phyloP scores from a whole-genome alignment of 108 stramenopile species.

The Pinguiococcus pyrenoidosus region DNA sequence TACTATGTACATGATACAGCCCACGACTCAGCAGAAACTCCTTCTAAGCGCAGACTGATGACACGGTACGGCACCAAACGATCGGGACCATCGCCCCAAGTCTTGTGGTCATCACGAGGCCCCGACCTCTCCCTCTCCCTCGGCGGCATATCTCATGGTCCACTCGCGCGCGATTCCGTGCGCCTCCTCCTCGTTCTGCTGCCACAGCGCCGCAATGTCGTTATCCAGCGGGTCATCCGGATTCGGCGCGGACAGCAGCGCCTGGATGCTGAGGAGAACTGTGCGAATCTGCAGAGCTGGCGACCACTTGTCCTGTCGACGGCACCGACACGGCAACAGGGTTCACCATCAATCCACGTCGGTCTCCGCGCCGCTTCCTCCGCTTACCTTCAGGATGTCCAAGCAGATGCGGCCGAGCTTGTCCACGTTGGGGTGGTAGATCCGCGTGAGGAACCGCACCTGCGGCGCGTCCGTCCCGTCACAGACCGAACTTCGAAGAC shows the following conservation, averaged over 20 bases:
- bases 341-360: not conserved
- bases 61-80: too few relatives aligned
- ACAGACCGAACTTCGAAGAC: too few relatives aligned
- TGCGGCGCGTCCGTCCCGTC: too few relatives aligned
- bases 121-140: too few relatives aligned
- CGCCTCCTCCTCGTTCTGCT: constrained; percentile 78
- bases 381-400: constrained; percentile 96
- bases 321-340: not conserved
- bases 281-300: constrained; percentile 76
- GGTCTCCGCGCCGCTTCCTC: not conserved
- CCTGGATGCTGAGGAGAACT: constrained; percentile 38
- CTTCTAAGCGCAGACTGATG: too few relatives aligned
- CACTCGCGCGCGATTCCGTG: constrained; percentile 68
- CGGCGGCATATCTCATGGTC: constrained; percentile 76
- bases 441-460: constrained; percentile 88
- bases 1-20: too few relatives aligned
- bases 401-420: constrained; percentile 93
- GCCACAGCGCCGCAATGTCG: constrained; percentile 91
- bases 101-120: too few relatives aligned
- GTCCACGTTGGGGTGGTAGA: constrained; percentile 98
- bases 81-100: too few relatives aligned
- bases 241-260: constrained; percentile 86
- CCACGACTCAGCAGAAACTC: too few relatives aligned
- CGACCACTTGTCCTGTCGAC: constrained; percentile 91
- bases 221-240: constrained; percentile 97